These are phyloP conservation scores for Solanum okadae DNA, from an alignment of 257 asterid species.

Conservation along the genomic window DNA sequence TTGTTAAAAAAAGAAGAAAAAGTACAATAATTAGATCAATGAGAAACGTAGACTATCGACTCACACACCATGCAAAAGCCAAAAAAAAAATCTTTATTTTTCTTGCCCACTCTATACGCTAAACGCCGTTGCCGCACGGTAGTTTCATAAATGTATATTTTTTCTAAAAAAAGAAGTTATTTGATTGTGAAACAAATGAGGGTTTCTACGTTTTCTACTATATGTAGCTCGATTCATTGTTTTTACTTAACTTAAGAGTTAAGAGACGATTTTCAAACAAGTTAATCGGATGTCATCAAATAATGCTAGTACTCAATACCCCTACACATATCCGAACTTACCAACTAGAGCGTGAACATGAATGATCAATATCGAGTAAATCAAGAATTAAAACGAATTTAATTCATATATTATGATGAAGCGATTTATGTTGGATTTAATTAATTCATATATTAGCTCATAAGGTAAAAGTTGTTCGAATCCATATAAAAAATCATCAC, in stretches of 20 bases:
- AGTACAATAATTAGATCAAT: not conserved
- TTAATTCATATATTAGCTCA: not conserved
- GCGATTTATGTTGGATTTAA: accelerated
- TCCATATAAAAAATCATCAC: not conserved
- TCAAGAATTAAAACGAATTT: too few species aligned
- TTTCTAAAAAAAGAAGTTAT: not conserved
- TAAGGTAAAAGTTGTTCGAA: not conserved
- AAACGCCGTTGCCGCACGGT: not conserved
- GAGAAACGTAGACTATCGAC: not conserved
- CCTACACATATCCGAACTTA: not conserved
- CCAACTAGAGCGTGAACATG: not conserved
- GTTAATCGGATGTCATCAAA: not conserved
- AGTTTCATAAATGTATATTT: not conserved
- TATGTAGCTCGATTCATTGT: not conserved
- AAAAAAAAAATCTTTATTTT: not conserved
- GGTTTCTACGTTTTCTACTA: not conserved
- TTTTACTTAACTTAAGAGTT: not conserved
- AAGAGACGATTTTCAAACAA: not conserved
- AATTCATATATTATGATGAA: not conserved
- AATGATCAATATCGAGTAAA: not conserved
- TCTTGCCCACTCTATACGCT: not conserved
- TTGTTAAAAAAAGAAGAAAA: not conserved
- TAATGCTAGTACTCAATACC: not conserved
- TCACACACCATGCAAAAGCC: not conserved
- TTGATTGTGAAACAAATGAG: not conserved